Evolutionary conservation across 169 alveolate genomes (phyloP), one percentile per base, ranked within the genome.

Genomic region (Theileria sp.): DNA sequence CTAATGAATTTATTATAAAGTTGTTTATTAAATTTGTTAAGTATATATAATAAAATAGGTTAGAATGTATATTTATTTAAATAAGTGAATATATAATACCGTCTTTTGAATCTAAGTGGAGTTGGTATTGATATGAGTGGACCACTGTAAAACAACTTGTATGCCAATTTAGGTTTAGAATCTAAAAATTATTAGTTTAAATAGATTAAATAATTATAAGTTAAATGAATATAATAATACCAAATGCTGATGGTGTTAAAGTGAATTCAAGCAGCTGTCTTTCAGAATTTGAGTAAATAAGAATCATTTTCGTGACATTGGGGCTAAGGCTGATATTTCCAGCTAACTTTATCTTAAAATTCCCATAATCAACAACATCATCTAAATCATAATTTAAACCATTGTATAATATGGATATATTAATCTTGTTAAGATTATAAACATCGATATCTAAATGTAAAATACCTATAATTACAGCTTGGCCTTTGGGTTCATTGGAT

Each of bases 111-210:
- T 51, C 34, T 68, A 15, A 83, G 32, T 26, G 85, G 80, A 50
- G 58, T 38, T 30, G 80, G 86, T 50, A 83, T 49, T 28, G 81
- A 32, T 50, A 34, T 21, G 50, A 70, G 71, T 34, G 85, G 73
- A n/a, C 86, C 89, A 28, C 89, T 17, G 73, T 83, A 77, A 13
- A 62, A 62, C 38, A 83, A 26, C 81, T 79, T 75, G 51, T 83
- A 83, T 25, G 65, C 44, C 30, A 83, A 26, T 28, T 54, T 30
- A 21, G 89, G 89, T 26, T 77, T 66, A 9, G 32, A 25, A 44
- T 75, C 72, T 25, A 21, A 64, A 64, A 64, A 9, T 64, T 21
- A 21, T 60, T 60, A 60, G 36, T 60, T 44, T 44, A 13, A 10
- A 13, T 44, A 44, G 1, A 44, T 44, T 4, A 44, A 44, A 32